Base-by-base conservation (phyloP, 768 basidiomycete genomes). In the Lactarius trivialis region DNA sequence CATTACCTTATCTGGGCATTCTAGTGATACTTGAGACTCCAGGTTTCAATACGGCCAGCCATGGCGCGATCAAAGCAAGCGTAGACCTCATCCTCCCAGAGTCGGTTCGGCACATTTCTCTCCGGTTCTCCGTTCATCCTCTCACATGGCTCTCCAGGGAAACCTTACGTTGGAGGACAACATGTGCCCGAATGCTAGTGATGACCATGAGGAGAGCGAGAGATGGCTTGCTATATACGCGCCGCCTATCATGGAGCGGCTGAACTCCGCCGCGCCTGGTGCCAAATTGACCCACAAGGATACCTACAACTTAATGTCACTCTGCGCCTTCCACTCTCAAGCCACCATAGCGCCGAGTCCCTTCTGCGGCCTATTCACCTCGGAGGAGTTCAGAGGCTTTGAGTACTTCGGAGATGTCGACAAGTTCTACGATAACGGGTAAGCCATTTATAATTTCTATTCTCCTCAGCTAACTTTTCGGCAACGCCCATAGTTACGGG, bases 301-400 rank as follows among this genome's bases (percentile, higher is more conserved):
- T 65, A 74, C 84, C 2, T 75, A 77, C 55, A 78, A 75, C 60
- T 76, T 94, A 36, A 83, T 91, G 71, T 80, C 84, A 2, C 75
- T 94, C 49, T 95, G 93, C 70, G 80, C 90, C 0, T 92, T 94
- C 69, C 88, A 93, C 67, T 88, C 82, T n/a, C 77, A 82, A 58
- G 81, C 76, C n/a, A 76, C 72, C 53, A 77, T 77, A 55, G 67
- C 65, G 30, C 66, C 74, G 57, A 88, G 87, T 65, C 82, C 81
- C 0, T 93, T 89, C 73, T 96, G 93, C 71, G 72, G 71, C 5
- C 70, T 94, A n/a, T 95, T 94, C 72, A 76, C 76, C 0, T 55
- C 67, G 15, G 74, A 78, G 4, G 91, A 92, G 56, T 93, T 87
- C 70, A 73, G 73, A 30, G 78, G 77, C 0, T 86, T 84, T 67